Evolutionary conservation across 2,329 filamentous ascomycete genomes (phyloP), one percentile per base, ranked within the genome.

Genomic region (Fusarium xylarioides): DNA sequence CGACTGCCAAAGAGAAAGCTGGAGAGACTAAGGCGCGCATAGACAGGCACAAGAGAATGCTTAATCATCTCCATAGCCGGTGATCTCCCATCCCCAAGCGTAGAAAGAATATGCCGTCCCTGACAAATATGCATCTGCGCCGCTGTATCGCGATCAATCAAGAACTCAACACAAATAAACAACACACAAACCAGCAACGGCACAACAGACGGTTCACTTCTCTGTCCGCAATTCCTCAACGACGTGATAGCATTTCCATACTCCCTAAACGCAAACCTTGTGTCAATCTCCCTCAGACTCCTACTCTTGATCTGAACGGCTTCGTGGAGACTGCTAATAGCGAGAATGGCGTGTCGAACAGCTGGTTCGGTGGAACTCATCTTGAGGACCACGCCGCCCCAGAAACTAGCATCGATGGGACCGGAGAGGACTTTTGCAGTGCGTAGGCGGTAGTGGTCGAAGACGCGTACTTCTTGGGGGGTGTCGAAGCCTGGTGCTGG

Each of bases 91-190:
- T 79, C 57, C 2, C 75, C 73, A 11, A 85, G 74, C 15, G 80
- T 78, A 3, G 77, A 79, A 7, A 86, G 79, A 5, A 86, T 83
- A 47, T 83, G 80, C 7, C 84, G 76, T 12, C 84, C 85, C 66
- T 86, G 83, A 21, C 80, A 79, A 21, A 86, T 83, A 54, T 86
- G 85, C 63, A 85, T 78, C 52, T 85, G 81, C 1, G 86, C 85
- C 15, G 83, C 82, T 10, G 78, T 76, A 47, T 85, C 83, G 64
- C 88, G 85, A 42, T 86, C 85, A 38, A 86, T 85, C 66, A 89
- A 80, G 72, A 87, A 87, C 76, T 89, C 88, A 54, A 89, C 84
- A 71, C 86, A 87, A 30, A 86, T 85, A 68, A 89, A 87, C 28
- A 89, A 78, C 2, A 87, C 76, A 68, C 86, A 88, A 11, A 84